Evolutionary conservation across 441 rosid species (phyloP).

Genomic region (Omphalea diandra): DNA sequence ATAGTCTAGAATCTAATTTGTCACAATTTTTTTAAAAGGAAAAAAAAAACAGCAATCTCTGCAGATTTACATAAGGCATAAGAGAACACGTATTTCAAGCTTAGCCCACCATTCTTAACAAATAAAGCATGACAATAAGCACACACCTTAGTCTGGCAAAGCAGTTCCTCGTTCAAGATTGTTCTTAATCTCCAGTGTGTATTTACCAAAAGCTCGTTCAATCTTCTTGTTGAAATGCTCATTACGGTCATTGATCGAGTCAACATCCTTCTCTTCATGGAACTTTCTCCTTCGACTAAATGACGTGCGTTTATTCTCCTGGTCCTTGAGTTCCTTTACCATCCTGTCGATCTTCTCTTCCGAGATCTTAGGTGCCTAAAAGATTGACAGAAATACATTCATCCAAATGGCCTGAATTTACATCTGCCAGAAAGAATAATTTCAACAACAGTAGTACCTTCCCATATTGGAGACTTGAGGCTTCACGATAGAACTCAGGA

Average conservation of each 20-base stretch:
- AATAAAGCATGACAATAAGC: neutral
- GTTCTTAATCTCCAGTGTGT: slow-evolving; percentile 90
- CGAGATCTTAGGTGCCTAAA: slow-evolving; percentile 73
- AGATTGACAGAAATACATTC: slow-evolving; percentile 15
- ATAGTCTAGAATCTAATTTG: too few species aligned
- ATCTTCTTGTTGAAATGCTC: slow-evolving; percentile 99
- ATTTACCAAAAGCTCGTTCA: slow-evolving; percentile 85
- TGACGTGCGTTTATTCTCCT: slow-evolving; percentile 67
- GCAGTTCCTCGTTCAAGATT: slow-evolving; percentile 96
- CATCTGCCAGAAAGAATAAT: neutral
- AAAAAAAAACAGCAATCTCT: neutral
- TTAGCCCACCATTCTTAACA: neutral
- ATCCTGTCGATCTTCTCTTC: slow-evolving; percentile 79
- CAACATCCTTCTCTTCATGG: slow-evolving; percentile 90
- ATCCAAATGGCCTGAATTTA: slow-evolving; percentile 8
- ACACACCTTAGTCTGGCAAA: slow-evolving; percentile 67
- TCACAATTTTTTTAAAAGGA: too few species aligned
- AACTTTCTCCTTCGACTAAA: slow-evolving; percentile 87
- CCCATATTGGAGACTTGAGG: slow-evolving; percentile 92
- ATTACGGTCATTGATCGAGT: slow-evolving; percentile 94
- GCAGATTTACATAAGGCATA: neutral
- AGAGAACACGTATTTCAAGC: neutral
- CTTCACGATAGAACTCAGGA: slow-evolving; percentile 97
- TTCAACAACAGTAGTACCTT: slow-evolving; percentile 50
- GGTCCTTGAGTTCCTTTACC: slow-evolving; percentile 78